These are phyloP conservation scores for Sutorius australiensis DNA, from an alignment of 768 basidiomycete genomes.

Conservation along the genomic window DNA sequence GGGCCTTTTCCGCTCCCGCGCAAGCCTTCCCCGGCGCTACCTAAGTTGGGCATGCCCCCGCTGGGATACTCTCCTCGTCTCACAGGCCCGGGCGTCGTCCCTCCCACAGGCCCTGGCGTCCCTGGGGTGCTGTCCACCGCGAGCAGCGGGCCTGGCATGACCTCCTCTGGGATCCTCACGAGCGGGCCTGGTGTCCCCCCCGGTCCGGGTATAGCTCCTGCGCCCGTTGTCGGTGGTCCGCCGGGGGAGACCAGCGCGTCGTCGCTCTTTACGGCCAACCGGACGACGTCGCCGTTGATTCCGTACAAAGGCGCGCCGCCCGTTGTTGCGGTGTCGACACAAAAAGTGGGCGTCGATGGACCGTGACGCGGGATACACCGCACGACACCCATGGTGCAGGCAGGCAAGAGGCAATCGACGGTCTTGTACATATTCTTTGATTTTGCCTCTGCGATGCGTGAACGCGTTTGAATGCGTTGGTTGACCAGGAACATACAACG, in stretches of 20 bases:
- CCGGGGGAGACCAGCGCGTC: slow-evolving; percentile 9
- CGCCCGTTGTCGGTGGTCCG: slow-evolving; percentile 7
- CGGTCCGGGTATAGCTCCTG: slow-evolving; percentile 27
- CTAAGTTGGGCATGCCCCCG: slow-evolving; percentile 27
- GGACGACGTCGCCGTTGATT: slow-evolving; percentile 26
- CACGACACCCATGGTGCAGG: too few species aligned
- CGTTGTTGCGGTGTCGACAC: slow-evolving; percentile 2
- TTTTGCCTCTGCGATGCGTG: neutral
- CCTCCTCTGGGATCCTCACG: slow-evolving; percentile 24
- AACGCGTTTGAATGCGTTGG: neutral
- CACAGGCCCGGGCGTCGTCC: slow-evolving; percentile 29
- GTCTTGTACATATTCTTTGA: neutral
- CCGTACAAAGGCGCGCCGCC: slow-evolving; percentile 12
- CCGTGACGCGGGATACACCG: neutral
- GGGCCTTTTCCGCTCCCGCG: slow-evolving; percentile 22
- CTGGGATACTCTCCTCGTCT: slow-evolving; percentile 29
- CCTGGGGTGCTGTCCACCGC: slow-evolving; percentile 23
- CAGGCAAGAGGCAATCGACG: neutral
- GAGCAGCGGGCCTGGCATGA: slow-evolving; percentile 19
- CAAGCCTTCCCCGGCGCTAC: slow-evolving; percentile 25
- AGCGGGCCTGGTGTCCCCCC: slow-evolving; percentile 29
- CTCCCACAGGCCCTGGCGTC: slow-evolving; percentile 25
- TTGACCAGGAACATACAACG: neutral
- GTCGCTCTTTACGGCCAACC: slow-evolving; percentile 10
- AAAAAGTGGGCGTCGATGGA: slow-evolving; percentile 23